These are phyloP conservation scores for Termitomyces sp. DNA, from an alignment of 1,284 basidiomycete genomes.

Conservation along the genomic window DNA sequence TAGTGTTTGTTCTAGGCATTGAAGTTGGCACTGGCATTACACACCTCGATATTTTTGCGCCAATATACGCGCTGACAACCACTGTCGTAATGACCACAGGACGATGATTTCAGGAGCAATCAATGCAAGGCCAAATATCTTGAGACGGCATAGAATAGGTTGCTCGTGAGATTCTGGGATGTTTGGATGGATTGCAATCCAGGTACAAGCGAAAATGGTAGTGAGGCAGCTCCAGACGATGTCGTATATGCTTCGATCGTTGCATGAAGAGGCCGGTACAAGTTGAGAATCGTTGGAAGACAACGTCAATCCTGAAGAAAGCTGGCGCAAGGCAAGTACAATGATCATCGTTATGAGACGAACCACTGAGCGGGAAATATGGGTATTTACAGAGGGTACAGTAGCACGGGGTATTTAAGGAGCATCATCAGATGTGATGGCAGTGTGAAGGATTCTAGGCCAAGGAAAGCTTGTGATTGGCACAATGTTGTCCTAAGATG, in stretches of 20 bases:
- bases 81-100: conserved; percentile 16
- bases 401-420: no score
- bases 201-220: conserved; percentile 30
- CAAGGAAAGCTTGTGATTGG: no score
- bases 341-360: background rate
- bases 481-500: no score
- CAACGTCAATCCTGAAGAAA: background rate
- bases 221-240: conserved; percentile 27
- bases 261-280: no score
- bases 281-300: background rate
- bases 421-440: no score
- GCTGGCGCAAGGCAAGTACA: background rate
- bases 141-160: conserved; percentile 1
- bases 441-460: no score
- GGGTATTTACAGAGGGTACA: no score
- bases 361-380: background rate
- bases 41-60: conserved; percentile 4
- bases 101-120: conserved; percentile 16
- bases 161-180: conserved; percentile 19
- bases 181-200: conserved; percentile 34
- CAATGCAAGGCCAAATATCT: conserved; percentile 8
- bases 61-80: conserved; percentile 10
- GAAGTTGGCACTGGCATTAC: background rate
- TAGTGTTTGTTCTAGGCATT: no score
- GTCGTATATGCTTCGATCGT: background rate